Evolutionary conservation across 2,329 filamentous ascomycete genomes (phyloP).

Genomic region (Penicillium digitatum): DNA sequence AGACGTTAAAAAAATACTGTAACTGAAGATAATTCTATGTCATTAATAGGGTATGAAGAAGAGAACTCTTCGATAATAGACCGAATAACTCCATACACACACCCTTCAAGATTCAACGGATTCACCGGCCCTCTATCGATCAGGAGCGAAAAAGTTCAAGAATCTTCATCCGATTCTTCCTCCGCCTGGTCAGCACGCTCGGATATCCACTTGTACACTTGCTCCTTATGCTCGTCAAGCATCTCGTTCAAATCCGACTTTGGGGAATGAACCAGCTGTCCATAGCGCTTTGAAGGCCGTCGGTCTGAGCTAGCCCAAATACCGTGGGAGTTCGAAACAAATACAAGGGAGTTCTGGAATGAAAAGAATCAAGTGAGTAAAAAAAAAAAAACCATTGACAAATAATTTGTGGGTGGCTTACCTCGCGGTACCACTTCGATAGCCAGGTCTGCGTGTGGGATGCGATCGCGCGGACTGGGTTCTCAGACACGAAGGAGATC

Average conservation of each 20-base stretch:
- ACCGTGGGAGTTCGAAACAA: constrained; percentile 68
- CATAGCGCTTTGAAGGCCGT: constrained; percentile 57
- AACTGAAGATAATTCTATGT: not conserved
- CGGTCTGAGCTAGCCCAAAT: constrained; percentile 65
- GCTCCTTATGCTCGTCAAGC: constrained; percentile 51
- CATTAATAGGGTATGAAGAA: constrained; percentile 3
- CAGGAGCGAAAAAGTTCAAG: not conserved
- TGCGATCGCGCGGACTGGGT: constrained; percentile 71
- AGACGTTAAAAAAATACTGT: not conserved
- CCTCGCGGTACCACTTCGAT: constrained; percentile 74
- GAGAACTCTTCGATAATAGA: not conserved
- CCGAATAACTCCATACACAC: not conserved
- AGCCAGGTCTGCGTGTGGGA: constrained; percentile 67
- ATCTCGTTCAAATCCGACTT: constrained; percentile 52
- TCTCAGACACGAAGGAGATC: constrained; percentile 74
- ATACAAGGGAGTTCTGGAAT: constrained; percentile 67
- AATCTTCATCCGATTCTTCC: constrained; percentile 25
- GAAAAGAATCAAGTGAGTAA: not conserved
- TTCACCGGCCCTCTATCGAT: not conserved
- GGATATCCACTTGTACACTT: constrained; percentile 48
- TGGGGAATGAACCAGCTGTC: constrained; percentile 48
- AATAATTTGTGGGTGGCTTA: constrained; percentile 26
- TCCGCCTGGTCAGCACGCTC: constrained; percentile 32
- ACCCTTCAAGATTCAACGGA: not conserved
- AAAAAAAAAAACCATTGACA: not conserved